Evolutionary conservation across 2,329 filamentous ascomycete genomes (phyloP).

Genomic region (Trichoderma gracile): DNA sequence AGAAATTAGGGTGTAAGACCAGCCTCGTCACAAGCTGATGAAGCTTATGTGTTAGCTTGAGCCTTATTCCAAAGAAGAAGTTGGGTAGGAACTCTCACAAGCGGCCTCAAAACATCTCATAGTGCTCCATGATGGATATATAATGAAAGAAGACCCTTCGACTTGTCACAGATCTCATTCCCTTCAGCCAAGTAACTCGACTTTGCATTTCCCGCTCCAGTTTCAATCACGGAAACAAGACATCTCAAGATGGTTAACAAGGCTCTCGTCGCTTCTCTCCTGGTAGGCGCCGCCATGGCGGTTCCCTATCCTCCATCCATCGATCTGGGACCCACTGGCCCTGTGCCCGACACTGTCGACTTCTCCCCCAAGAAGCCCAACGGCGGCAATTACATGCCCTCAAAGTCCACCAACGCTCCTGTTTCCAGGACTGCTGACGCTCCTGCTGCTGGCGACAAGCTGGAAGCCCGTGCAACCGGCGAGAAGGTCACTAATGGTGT

Average conservation of each 20-base stretch:
- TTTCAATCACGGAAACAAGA: neutral
- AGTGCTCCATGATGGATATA: neutral
- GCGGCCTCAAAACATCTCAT: neutral
- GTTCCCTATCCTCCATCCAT: constrained; percentile 14
- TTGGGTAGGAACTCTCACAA: neutral
- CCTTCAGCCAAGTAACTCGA: neutral
- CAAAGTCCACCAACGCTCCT: neutral
- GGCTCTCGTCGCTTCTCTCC: constrained; percentile 10
- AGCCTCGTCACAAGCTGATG: neutral
- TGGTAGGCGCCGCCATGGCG: constrained; percentile 12
- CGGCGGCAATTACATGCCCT: constrained; percentile 15
- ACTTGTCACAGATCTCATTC: neutral
- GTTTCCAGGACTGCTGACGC: constrained; percentile 9
- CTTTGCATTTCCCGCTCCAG: too few species aligned
- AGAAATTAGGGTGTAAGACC: neutral
- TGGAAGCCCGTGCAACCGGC: neutral
- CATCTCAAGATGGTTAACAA: constrained; percentile 18
- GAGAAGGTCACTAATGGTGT: constrained; percentile 17
- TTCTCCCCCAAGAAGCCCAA: constrained; percentile 15
- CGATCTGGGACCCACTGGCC: neutral
- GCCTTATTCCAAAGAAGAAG: neutral
- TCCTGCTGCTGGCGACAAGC: neutral
- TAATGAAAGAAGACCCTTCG: neutral
- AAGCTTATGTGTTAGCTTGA: neutral
- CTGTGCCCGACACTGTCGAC: constrained; percentile 17